Percentiles rank a stretch among this genome's conserved stretches.
These are phyloP conservation scores for Vigna reflexopilosa DNA, from an alignment of 306 rosid genomes.

Conservation along the genomic window DNA sequence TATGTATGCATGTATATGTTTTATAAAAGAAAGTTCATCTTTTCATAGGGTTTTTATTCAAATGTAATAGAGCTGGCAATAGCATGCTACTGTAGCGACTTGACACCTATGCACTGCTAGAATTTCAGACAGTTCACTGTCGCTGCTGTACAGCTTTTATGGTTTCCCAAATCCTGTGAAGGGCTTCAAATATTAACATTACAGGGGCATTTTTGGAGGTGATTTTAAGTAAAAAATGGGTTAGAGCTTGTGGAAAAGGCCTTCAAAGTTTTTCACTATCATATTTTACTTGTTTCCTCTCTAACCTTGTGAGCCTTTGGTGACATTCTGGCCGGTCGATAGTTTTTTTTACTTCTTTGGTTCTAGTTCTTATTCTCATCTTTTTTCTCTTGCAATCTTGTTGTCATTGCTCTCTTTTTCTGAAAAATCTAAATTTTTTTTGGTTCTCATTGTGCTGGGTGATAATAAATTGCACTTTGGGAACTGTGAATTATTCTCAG, in stretches of 20 bases:
- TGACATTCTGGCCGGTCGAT: not conserved
- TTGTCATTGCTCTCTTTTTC: not conserved
- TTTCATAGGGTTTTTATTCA: conserved; percentile 13
- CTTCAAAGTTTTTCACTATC: not conserved
- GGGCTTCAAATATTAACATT: not conserved
- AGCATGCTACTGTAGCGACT: no score
- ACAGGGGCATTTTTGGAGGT: not conserved
- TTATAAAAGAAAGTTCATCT: conserved; percentile 24
- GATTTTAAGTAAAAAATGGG: not conserved
- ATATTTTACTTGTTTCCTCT: not conserved
- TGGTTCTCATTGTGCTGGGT: no score
- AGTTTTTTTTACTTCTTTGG: not conserved
- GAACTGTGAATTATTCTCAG: no score
- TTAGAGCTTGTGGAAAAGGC: not conserved
- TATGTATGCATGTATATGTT: no score
- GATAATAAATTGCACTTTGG: no score
- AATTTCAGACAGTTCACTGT: not conserved
- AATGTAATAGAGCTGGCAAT: no score
- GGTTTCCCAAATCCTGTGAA: not conserved
- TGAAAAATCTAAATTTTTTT: not conserved
- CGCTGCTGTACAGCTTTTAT: not conserved
- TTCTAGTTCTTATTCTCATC: not conserved
- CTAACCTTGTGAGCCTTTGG: not conserved
- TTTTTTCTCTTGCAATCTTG: not conserved
- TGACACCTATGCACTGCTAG: not conserved